Evolutionary conservation across 352 stramenopile species (phyloP).

Genomic region (Globisporangium carolinianum): DNA sequence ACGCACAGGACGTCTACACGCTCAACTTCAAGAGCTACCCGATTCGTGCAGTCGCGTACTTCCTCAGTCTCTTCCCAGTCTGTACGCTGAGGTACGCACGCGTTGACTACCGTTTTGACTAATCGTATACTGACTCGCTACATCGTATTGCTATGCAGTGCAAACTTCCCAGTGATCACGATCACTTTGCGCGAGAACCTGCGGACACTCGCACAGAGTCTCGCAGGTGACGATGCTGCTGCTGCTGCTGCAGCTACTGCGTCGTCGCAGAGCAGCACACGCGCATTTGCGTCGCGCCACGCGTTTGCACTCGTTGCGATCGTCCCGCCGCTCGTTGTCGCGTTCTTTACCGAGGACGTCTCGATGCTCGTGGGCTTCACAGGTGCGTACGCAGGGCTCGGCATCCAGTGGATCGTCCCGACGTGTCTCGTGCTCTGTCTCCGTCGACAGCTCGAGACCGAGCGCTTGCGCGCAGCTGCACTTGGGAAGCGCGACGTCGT

Average conservation of each 20-base stretch:
- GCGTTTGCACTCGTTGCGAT: constrained; percentile 66
- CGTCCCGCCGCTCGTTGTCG: constrained; percentile 71
- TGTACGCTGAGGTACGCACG: constrained; percentile 68
- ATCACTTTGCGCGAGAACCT: constrained; percentile 86
- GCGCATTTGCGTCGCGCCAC: constrained; percentile 46
- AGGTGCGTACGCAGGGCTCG: constrained; percentile 75
- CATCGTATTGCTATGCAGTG: constrained; percentile 20
- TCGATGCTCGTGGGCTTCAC: constrained; percentile 86
- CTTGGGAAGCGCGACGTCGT: background rate
- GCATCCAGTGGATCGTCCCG: constrained; percentile 86
- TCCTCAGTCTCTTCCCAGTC: constrained; percentile 83
- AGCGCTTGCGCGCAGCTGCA: constrained; percentile 10
- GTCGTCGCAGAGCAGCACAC: constrained; percentile 13
- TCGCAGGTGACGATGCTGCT: constrained; percentile 17
- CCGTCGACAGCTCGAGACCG: constrained; percentile 38
- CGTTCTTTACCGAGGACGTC: constrained; percentile 86
- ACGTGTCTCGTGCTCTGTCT: constrained; percentile 71
- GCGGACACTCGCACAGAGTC: constrained; percentile 50
- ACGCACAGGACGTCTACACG: constrained; percentile 76
- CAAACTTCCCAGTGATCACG: constrained; percentile 80
- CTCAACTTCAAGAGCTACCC: constrained; percentile 86
- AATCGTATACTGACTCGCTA: constrained; percentile 1
- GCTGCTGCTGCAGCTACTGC: constrained; percentile 16
- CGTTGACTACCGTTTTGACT: too few species aligned
- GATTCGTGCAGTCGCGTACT: constrained; percentile 75